Evolutionary conservation across 1,284 basidiomycete genomes (phyloP).

Genomic region (Sparassis latifolia): DNA sequence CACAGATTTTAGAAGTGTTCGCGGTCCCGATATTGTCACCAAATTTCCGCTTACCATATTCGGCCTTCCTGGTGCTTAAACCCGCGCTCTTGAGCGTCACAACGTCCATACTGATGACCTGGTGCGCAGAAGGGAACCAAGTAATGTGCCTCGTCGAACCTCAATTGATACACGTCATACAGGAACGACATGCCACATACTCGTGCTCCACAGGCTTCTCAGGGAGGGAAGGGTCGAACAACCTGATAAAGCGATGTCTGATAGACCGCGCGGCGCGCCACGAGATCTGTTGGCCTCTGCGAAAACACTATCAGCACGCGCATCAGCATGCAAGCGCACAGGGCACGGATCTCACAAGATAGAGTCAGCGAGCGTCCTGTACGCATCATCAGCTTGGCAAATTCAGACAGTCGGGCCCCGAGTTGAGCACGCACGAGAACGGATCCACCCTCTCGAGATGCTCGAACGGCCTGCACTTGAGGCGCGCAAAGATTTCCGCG

Average conservation of each 20-base stretch:
- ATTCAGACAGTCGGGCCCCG: not conserved
- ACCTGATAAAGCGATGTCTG: constrained; percentile 72
- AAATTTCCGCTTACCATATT: constrained; percentile 56
- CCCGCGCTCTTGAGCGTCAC: constrained; percentile 63
- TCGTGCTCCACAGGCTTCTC: constrained; percentile 49
- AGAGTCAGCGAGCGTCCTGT: constrained; percentile 36
- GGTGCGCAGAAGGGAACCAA: constrained; percentile 67
- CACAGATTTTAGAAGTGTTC: not conserved
- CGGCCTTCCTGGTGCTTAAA: constrained; percentile 75
- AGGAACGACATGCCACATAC: constrained; percentile 15
- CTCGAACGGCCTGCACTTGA: constrained; percentile 73
- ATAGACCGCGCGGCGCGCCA: constrained; percentile 88
- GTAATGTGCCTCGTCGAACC: constrained; percentile 11
- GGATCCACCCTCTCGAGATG: constrained; percentile 66
- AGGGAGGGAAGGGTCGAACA: constrained; percentile 68
- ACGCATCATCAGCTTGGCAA: too few species aligned
- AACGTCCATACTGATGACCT: constrained; percentile 58
- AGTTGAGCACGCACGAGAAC: constrained; percentile 45
- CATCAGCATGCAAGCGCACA: not conserved
- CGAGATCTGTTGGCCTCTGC: constrained; percentile 83
- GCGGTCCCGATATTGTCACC: not conserved
- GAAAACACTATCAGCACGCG: not conserved
- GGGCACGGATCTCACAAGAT: constrained; percentile 37
- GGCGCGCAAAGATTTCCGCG: constrained; percentile 53
- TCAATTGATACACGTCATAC: too few species aligned